Evolutionary conservation across 768 basidiomycete genomes (phyloP).

Genomic region (Xerocomellus chrysenteron): DNA sequence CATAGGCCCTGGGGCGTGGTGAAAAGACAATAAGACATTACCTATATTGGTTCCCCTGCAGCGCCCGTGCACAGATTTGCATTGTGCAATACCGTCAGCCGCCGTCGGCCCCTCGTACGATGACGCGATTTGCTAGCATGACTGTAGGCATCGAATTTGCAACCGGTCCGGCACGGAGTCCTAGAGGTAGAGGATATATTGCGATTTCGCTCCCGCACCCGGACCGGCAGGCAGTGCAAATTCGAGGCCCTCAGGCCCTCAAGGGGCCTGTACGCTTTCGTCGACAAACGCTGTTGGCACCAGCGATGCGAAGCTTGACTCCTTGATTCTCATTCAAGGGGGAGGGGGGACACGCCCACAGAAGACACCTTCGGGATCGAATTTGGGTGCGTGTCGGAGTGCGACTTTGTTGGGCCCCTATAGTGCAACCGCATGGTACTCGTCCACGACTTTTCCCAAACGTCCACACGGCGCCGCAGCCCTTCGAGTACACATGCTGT

Average conservation of each 20-base stretch:
- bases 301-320: neutral
- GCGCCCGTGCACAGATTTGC: neutral
- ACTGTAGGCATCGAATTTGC: neutral
- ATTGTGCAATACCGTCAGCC: neutral
- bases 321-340: neutral
- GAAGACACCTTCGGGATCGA: neutral
- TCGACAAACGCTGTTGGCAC: neutral
- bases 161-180: neutral
- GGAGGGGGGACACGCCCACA: neutral
- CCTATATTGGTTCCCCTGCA: neutral
- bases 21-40: constrained; percentile 11
- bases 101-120: neutral
- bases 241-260: neutral
- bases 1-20: neutral
- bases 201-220: neutral
- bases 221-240: constrained; percentile 3
- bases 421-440: neutral
- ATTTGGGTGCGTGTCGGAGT: neutral
- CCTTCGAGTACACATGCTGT: neutral
- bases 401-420: neutral
- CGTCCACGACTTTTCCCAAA: neutral
- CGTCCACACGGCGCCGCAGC: neutral
- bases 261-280: neutral
- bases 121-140: neutral
- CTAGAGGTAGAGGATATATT: neutral